Conservation (phyloP, 2,329 filamentous ascomycete genomes). For the Plenodomus lindquistii region DNA sequence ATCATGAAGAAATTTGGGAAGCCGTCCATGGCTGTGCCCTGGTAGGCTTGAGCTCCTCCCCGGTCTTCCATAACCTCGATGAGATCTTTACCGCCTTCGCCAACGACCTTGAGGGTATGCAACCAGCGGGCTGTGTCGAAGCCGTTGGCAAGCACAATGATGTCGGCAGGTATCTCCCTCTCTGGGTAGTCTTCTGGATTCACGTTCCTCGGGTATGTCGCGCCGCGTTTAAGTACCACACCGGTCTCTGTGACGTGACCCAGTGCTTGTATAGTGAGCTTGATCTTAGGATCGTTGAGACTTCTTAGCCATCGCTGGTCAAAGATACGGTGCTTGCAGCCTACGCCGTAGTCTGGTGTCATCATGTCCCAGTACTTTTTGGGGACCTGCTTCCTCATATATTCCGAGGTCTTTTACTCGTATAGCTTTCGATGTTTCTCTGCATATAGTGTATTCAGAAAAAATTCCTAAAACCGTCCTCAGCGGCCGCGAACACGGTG, state of each 20-base stretch:
- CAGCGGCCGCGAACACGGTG: constrained; percentile 48
- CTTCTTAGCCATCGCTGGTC: constrained; percentile 60
- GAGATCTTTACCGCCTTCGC: constrained; percentile 55
- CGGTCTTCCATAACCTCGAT: constrained; percentile 61
- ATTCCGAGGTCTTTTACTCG: constrained; percentile 50
- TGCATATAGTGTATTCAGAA: constrained; percentile 47
- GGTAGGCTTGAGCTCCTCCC: constrained; percentile 66
- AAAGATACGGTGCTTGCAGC: constrained; percentile 67
- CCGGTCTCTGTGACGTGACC: constrained; percentile 54
- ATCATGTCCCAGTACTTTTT: constrained; percentile 64
- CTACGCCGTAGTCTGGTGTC: constrained; percentile 64
- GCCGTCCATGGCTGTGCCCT: constrained; percentile 60
- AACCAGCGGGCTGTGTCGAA: constrained; percentile 62
- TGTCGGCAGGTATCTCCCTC: constrained; percentile 58
- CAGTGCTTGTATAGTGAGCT: constrained; percentile 57
- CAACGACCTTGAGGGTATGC: constrained; percentile 57
- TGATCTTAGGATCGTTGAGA: constrained; percentile 58
- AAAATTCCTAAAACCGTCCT: constrained; percentile 53
- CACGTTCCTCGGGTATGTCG: constrained; percentile 49
- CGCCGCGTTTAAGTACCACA: constrained; percentile 57
- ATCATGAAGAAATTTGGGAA: constrained; percentile 67
- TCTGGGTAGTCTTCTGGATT: constrained; percentile 39
- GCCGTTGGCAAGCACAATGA: constrained; percentile 65
- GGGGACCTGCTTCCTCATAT: constrained; percentile 57
- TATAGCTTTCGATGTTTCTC: constrained; percentile 43